Percentiles rank a stretch among this genome's conserved stretches.
Conservation (phyloP, 2,329 filamentous ascomycete genomes). For the Meredithiella fracta region DNA sequence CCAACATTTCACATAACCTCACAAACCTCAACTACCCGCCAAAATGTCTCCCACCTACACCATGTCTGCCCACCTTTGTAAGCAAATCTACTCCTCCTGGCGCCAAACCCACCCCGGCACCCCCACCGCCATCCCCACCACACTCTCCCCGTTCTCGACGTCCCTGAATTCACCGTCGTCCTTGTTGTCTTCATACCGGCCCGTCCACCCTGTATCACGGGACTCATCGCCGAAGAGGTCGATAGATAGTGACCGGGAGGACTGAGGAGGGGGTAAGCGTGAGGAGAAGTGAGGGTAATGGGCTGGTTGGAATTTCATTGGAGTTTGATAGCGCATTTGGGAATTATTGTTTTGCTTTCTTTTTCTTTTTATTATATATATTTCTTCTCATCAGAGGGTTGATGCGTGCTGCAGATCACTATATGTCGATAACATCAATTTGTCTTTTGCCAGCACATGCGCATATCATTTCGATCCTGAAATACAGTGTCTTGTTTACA, state of each 20-base stretch:
- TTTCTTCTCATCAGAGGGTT: no score
- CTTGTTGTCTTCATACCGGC: slow-evolving; percentile 1
- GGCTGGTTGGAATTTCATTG: neutral
- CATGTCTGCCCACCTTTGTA: slow-evolving; percentile 45
- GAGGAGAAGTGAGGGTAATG: neutral
- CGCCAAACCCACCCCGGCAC: slow-evolving; percentile 25
- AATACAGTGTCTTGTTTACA: no score
- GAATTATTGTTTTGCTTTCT: neutral
- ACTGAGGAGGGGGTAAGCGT: slow-evolving; percentile 10
- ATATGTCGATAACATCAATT: neutral
- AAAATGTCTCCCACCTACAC: slow-evolving; percentile 43
- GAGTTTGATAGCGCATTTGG: neutral
- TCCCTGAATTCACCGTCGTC: neutral
- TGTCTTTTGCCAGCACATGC: no score
- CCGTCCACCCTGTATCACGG: slow-evolving; percentile 16
- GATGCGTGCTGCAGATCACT: no score
- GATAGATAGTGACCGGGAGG: slow-evolving; percentile 11
- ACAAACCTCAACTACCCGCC: neutral
- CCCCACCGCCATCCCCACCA: slow-evolving; percentile 10
- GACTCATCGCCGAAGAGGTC: slow-evolving; percentile 21
- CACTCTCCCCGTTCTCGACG: slow-evolving; percentile 2
- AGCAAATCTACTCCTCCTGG: slow-evolving; percentile 44
- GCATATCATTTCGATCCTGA: no score
- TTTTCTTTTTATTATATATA: neutral
- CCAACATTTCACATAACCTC: neutral